Percentiles rank a stretch among this genome's conserved stretches.
Conservation (phyloP, 805 yeast species). For the Grigorovia humatica region DNA sequence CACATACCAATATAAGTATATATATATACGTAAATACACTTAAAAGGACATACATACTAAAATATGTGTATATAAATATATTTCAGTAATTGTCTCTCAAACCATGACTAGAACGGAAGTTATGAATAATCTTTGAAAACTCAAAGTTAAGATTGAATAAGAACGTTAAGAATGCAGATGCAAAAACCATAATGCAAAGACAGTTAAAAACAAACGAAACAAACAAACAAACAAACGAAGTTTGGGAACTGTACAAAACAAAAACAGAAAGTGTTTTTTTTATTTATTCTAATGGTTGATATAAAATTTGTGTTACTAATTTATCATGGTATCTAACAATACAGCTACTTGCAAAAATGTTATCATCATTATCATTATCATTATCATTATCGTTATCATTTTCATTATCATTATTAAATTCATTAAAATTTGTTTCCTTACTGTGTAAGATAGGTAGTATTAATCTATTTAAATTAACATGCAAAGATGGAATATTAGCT, state of each 20-base stretch:
- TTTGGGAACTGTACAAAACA: background rate
- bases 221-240: background rate
- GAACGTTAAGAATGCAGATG: no score
- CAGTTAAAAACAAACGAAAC: no score
- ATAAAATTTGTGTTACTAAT: background rate
- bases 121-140: no score
- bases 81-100: no score
- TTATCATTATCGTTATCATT: background rate
- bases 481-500: background rate
- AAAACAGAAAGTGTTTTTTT: background rate
- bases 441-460: background rate
- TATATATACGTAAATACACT: background rate
- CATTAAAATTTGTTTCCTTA: background rate
- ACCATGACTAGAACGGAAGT: no score
- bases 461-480: conserved; percentile 1
- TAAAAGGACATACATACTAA: no score
- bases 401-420: background rate
- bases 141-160: no score
- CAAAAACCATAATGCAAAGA: no score
- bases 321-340: background rate
- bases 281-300: background rate
- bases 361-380: background rate
- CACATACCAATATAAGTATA: background rate
- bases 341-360: background rate
- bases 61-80: no score